Percentiles rank a stretch among this genome's conserved stretches.
Evolutionary conservation across 192 early-diverging fungal species (phyloP).

Genomic region (Kickxella alabastrina): DNA sequence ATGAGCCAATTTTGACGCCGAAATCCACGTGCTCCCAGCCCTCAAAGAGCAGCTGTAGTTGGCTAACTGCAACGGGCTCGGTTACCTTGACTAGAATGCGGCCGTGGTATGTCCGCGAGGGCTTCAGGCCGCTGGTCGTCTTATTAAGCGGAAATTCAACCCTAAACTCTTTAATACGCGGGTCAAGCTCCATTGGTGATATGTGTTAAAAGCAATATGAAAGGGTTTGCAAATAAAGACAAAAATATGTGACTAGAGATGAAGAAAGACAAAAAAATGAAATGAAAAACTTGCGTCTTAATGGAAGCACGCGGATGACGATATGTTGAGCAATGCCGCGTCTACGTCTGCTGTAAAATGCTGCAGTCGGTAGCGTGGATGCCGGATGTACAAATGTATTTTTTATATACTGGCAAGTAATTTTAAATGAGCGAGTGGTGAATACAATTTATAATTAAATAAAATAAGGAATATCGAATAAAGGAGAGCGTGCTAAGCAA

Average conservation of each 20-base stretch:
- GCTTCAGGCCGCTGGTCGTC: conserved; percentile 38
- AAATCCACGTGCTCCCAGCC: conserved; percentile 51
- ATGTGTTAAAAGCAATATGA: not conserved
- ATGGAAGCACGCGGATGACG: too few relatives aligned
- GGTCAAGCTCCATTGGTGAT: conserved; percentile 14
- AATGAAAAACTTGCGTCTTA: not conserved
- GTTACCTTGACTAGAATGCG: conserved; percentile 25
- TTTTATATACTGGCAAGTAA: too few relatives aligned
- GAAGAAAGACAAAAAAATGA: not conserved
- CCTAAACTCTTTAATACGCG: conserved; percentile 36
- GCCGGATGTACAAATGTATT: too few relatives aligned
- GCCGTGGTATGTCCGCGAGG: conserved; percentile 43
- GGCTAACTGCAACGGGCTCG: conserved; percentile 29
- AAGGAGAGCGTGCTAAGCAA: too few relatives aligned
- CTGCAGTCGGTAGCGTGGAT: too few relatives aligned
- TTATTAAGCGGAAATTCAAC: conserved; percentile 37
- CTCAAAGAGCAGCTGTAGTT: conserved; percentile 44
- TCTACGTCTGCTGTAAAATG: too few relatives aligned
- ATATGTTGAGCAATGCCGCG: too few relatives aligned
- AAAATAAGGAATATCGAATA: too few relatives aligned
- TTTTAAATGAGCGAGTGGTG: too few relatives aligned
- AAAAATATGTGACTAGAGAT: too few relatives aligned
- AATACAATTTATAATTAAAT: too few relatives aligned
- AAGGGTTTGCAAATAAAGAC: not conserved
- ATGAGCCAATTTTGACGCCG: conserved; percentile 33